A percentile compares a stretch with the other conserved stretches of the same genome.
Conservation (phyloP, 805 yeast genomes). For the Priceomyces melissophilus region DNA sequence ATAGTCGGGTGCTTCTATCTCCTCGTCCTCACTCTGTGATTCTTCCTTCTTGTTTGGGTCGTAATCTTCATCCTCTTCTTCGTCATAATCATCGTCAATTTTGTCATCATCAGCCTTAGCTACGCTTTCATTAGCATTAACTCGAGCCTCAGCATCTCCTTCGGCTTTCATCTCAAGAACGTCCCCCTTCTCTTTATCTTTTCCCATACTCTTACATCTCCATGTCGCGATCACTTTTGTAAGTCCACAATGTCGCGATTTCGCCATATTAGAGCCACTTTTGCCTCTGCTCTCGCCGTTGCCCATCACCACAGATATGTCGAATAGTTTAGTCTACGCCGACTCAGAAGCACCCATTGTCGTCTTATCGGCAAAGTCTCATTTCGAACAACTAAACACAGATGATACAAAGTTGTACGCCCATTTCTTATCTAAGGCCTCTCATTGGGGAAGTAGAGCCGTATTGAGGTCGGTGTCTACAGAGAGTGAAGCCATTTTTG, state of each 20-base stretch:
- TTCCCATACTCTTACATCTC: too few species aligned
- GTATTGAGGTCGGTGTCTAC: constrained; percentile 79
- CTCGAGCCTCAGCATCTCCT: constrained; percentile 2
- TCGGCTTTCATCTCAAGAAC: neutral
- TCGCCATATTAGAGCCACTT: neutral
- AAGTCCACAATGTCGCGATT: neutral
- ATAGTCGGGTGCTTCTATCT: constrained; percentile 37
- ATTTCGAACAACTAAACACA: constrained; percentile 60
- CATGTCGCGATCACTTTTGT: neutral
- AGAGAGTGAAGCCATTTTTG: constrained; percentile 74
- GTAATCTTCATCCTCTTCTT: constrained; percentile 31
- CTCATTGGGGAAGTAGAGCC: constrained; percentile 79
- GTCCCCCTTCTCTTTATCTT: too few species aligned
- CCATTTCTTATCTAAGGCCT: constrained; percentile 77
- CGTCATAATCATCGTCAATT: constrained; percentile 19
- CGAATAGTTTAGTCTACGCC: constrained; percentile 21
- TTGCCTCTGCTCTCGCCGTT: neutral
- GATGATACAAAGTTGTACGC: constrained; percentile 65
- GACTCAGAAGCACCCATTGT: constrained; percentile 44
- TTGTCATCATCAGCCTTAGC: constrained; percentile 13
- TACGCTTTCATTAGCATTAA: constrained; percentile 8
- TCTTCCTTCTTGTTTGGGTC: constrained; percentile 22
- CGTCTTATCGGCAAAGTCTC: constrained; percentile 58
- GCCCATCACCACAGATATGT: constrained; percentile 7
- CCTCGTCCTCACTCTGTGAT: constrained; percentile 23